phyloP scores from a whole-genome alignment of 148 eudicot species.

The Agrostemma githago region DNA sequence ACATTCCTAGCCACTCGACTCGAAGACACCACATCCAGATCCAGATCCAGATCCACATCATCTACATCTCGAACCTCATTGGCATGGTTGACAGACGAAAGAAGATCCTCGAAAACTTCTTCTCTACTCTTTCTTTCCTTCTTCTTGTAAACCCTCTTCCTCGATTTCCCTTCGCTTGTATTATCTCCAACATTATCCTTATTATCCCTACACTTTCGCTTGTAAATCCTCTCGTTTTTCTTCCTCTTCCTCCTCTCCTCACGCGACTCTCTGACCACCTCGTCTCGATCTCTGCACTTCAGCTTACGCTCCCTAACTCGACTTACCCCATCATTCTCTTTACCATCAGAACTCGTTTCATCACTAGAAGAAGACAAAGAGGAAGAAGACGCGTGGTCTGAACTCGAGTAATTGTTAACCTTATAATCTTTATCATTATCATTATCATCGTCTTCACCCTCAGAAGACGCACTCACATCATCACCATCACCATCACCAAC shows the following conservation, averaged over 20 bases:
- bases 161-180: background rate
- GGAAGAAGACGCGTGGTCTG: background rate
- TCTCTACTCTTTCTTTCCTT: background rate
- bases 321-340: background rate
- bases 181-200: too few species aligned
- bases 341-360: background rate
- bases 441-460: conserved; percentile 6
- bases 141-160: conserved; percentile 4
- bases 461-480: background rate
- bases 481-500: background rate
- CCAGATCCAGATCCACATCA: background rate
- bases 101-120: background rate
- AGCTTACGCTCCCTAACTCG: background rate
- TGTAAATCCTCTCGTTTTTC: background rate
- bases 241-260: background rate
- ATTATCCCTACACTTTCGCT: background rate
- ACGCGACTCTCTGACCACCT: background rate
- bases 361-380: background rate
- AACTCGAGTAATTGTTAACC: background rate
- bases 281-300: background rate
- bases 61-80: background rate
- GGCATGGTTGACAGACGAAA: background rate
- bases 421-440: conserved; percentile 1
- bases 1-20: background rate
- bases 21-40: background rate